These are phyloP conservation scores for Nemania sp. DNA, from an alignment of 2,329 filamentous ascomycete species.

Conservation along the genomic window DNA sequence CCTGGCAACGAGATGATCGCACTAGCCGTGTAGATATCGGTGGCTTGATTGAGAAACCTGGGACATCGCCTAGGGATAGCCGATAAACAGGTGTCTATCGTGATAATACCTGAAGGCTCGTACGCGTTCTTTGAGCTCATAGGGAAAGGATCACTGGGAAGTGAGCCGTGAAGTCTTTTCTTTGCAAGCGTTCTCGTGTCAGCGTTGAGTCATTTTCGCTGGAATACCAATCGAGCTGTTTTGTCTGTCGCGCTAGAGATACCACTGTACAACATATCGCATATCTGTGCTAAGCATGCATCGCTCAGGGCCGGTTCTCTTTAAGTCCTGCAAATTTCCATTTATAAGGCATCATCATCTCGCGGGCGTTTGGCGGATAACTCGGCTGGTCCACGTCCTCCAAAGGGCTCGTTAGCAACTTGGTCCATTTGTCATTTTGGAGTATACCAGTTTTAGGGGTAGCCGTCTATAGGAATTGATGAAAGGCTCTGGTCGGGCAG, in stretches of 20 bases:
- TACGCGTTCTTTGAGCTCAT: neutral
- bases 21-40: constrained; percentile 61
- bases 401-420: neutral
- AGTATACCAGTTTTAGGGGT: neutral
- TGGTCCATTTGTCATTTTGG: constrained; percentile 10
- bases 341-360: constrained; percentile 26
- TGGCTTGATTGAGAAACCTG: constrained; percentile 62
- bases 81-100: constrained; percentile 15
- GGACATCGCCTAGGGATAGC: constrained; percentile 40
- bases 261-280: constrained; percentile 40
- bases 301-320: constrained; percentile 17
- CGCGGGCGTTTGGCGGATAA: constrained; percentile 26
- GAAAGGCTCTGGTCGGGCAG: constrained; percentile 1
- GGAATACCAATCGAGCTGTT: constrained; percentile 36
- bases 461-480: constrained; percentile 7
- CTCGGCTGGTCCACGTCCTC: constrained; percentile 13
- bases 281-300: constrained; percentile 25
- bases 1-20: constrained; percentile 53
- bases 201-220: constrained; percentile 27
- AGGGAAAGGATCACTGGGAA: neutral
- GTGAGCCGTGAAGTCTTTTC: constrained; percentile 11
- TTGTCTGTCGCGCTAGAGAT: constrained; percentile 38
- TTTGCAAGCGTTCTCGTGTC: constrained; percentile 20
- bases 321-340: constrained; percentile 12
- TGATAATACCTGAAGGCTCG: constrained; percentile 6